Percentiles rank a stretch among this genome's conserved stretches.
Conservation (phyloP, 768 basidiomycete genomes). For the Hygrophorus pudorinus region DNA sequence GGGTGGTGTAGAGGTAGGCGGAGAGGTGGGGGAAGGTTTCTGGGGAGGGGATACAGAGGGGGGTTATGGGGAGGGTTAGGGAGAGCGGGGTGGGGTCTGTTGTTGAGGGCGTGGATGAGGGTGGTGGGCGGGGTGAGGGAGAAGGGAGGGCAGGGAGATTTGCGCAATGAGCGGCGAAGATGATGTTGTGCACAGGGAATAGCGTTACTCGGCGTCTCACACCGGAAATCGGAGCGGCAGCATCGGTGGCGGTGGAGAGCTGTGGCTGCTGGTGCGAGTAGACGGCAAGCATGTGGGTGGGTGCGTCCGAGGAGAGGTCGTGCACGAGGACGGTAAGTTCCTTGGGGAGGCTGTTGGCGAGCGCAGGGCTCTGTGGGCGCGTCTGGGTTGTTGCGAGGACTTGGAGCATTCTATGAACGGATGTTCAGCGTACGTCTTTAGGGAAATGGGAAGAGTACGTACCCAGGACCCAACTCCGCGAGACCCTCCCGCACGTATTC, state of each 20-base stretch:
- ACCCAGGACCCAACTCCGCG: slow-evolving; percentile 32
- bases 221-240: not conserved
- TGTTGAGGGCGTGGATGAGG: slow-evolving; percentile 22
- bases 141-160: slow-evolving; percentile 49
- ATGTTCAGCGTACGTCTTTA: not conserved
- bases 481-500: slow-evolving; percentile 46
- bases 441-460: slow-evolving; percentile 13
- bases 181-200: slow-evolving; percentile 59
- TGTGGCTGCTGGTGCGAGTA: slow-evolving; percentile 17
- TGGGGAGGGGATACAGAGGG: slow-evolving; percentile 54
- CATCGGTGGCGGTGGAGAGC: slow-evolving; percentile 11
- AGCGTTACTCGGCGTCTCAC: slow-evolving; percentile 29
- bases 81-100: no score
- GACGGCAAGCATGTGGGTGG: slow-evolving; percentile 48
- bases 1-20: slow-evolving; percentile 59
- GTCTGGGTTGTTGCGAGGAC: slow-evolving; percentile 28
- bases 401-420: slow-evolving; percentile 24
- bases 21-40: slow-evolving; percentile 49
- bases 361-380: slow-evolving; percentile 12
- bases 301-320: slow-evolving; percentile 22
- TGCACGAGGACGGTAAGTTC: slow-evolving; percentile 33
- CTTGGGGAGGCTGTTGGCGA: slow-evolving; percentile 25
- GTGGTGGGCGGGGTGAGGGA: slow-evolving; percentile 13
- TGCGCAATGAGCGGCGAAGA: slow-evolving; percentile 62
- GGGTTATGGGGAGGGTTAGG: slow-evolving; percentile 48